These are phyloP conservation scores for Aquilaria agallochum DNA, from an alignment of 441 rosid species.

Conservation along the genomic window DNA sequence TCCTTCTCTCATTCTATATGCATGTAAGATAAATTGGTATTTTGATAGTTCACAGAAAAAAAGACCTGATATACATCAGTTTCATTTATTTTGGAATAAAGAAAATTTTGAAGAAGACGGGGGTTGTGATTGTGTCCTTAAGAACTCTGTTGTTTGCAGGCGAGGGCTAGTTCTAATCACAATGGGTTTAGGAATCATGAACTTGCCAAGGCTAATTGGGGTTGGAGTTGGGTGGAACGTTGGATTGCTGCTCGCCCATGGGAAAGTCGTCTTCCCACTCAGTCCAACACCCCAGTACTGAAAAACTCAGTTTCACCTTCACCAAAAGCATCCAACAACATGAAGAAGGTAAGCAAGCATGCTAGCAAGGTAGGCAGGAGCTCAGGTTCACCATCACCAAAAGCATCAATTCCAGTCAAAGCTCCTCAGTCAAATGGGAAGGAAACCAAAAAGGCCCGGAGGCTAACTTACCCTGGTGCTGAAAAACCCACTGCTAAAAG, in stretches of 20 bases:
- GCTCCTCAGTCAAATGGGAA: slow-evolving; percentile 32
- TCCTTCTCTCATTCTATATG: too few species aligned
- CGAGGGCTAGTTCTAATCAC: slow-evolving; percentile 71
- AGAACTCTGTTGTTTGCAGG: slow-evolving; percentile 38
- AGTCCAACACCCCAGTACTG: slow-evolving; percentile 39
- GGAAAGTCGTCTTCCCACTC: slow-evolving; percentile 61
- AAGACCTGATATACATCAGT: too few species aligned
- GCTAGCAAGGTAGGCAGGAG: background rate
- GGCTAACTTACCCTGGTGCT: slow-evolving; percentile 64
- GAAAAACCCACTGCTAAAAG: slow-evolving; percentile 31
- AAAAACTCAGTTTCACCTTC: slow-evolving; percentile 38
- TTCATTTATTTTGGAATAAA: too few species aligned
- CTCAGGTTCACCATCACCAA: slow-evolving; percentile 24
- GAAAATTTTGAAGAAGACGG: too few species aligned
- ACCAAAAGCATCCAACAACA: slow-evolving; percentile 13
- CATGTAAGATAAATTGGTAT: too few species aligned
- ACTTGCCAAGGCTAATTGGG: slow-evolving; percentile 76
- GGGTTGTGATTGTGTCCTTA: background rate
- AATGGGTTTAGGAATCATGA: slow-evolving; percentile 48
- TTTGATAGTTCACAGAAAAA: too few species aligned
- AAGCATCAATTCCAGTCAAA: slow-evolving; percentile 33
- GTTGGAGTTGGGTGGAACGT: slow-evolving; percentile 96
- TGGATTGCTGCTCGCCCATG: slow-evolving; percentile 95
- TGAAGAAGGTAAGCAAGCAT: too few species aligned
- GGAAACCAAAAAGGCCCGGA: slow-evolving; percentile 39